Evolutionary conservation across 208 protist species (phyloP), one percentile per base, ranked within the genome.

Genomic region (Leishmania mexicana): DNA sequence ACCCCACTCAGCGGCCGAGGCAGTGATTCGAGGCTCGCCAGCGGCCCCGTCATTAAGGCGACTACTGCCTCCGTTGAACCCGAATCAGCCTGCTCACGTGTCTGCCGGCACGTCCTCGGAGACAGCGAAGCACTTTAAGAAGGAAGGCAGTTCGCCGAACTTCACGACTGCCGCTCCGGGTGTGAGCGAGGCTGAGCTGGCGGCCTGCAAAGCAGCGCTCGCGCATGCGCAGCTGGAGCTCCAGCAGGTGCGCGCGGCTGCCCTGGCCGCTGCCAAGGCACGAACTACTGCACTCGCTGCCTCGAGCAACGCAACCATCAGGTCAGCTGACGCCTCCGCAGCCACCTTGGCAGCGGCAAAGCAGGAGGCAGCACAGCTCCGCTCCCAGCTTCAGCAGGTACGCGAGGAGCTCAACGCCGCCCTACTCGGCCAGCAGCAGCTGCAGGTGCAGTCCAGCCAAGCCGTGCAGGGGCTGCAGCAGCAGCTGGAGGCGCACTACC

Each of bases 151-250:
- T 19, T 17, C 67, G 24, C n/a, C 31, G 28, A 13, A 10, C 24
- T 13, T 10, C 31, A 35, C 38, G 3, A 19, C 7, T 13, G 11
- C 19, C 38, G 53, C 35, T n/a, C 38, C 53, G 1, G 38, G 38
- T 7, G 81, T 49, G 35, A 79, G 60, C 71, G 62, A 80, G 10
- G 81, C 75, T 38, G 86, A 87, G 71, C 70, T 92, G 2, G 85
- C 79, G 31, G 79, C 83, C 40, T 89, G 81, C 76, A 85, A 80
- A 68, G 88, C 88, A n/a, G 88, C 87, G 8, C 82, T 95, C 21
- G 83, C 84, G 19, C 87, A 86, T 38, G 83, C 90, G 1, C 79
- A 89, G 73, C 72, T 83, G 31, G 87, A 93, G 74, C 85, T 95
- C 45, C 80, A 81, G 53, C 75, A 89, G 77, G 67, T 93, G 65